Conservation (phyloP, 1,284 basidiomycete species). For the Ustilago xerochloae region DNA sequence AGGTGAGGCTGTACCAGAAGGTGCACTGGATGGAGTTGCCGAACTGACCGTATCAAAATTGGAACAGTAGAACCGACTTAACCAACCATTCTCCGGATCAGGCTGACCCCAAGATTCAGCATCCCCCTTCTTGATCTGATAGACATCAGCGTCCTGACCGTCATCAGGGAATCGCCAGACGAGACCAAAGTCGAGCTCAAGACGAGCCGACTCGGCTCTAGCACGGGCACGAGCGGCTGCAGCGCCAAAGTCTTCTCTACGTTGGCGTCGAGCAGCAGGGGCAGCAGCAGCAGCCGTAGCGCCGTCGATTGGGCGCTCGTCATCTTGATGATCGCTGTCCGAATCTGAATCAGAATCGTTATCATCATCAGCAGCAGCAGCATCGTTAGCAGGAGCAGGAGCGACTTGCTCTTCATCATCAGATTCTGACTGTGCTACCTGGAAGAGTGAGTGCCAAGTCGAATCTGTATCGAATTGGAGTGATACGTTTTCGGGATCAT, state of each 20-base stretch:
- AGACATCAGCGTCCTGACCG: conserved; percentile 52
- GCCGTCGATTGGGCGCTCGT: neutral
- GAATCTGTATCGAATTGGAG: conserved; percentile 55
- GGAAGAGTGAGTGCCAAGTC: conserved; percentile 61
- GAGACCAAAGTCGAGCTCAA: conserved; percentile 58
- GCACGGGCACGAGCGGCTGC: conserved; percentile 37
- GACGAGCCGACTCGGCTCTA: conserved; percentile 41
- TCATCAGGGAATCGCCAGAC: conserved; percentile 62
- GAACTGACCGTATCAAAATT: conserved; percentile 50
- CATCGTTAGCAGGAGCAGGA: neutral
- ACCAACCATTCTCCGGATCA: conserved; percentile 60
- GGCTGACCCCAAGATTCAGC: conserved; percentile 54
- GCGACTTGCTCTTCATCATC: conserved; percentile 21
- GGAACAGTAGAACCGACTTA: conserved; percentile 62
- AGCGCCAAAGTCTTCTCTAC: conserved; percentile 28
- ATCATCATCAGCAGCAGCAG: conserved; percentile 11
- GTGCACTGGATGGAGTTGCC: conserved; percentile 25
- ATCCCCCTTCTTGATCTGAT: conserved; percentile 42
- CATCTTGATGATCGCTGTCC: conserved; percentile 9
- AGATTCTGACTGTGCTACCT: conserved; percentile 24
- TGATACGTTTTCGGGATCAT: conserved; percentile 44
- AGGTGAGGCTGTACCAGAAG: conserved; percentile 39
- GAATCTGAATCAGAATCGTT: conserved; percentile 10
- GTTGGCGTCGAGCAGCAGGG: conserved; percentile 9
- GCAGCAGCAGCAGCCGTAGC: neutral